A percentile compares a stretch with the other conserved stretches of the same genome.
Evolutionary conservation across 2,329 filamentous ascomycete species (phyloP).

Genomic region (Sphaerulina vaccinii): DNA sequence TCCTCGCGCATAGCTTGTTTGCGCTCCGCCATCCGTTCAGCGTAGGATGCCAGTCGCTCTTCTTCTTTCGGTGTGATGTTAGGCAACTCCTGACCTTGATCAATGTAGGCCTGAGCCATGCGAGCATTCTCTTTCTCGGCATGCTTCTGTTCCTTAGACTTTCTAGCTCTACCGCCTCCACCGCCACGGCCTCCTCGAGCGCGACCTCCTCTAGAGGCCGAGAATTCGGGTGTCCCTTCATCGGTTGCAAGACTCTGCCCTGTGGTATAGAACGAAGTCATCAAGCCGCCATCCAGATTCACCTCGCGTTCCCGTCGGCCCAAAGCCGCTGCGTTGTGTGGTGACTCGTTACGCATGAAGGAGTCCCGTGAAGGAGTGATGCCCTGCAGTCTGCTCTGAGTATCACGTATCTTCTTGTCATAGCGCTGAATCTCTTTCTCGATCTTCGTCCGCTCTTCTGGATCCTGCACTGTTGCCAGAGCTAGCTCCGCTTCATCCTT

Average conservation of each 20-base stretch:
- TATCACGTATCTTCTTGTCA: conserved; percentile 89
- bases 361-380: conserved; percentile 70
- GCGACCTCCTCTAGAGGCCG: conserved; percentile 43
- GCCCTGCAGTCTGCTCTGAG: conserved; percentile 81
- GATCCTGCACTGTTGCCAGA: conserved; percentile 75
- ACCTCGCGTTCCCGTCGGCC: conserved; percentile 51
- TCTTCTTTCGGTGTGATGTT: conserved; percentile 61
- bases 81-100: conserved; percentile 72
- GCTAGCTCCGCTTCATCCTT: conserved; percentile 75
- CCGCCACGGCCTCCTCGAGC: conserved; percentile 43
- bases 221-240: conserved; percentile 33
- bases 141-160: conserved; percentile 75
- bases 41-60: conserved; percentile 45
- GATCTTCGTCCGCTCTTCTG: conserved; percentile 76
- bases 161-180: conserved; percentile 68
- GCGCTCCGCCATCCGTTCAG: conserved; percentile 16
- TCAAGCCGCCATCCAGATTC: conserved; percentile 79
- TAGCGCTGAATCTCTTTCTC: conserved; percentile 84
- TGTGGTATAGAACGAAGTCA: conserved; percentile 70
- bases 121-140: conserved; percentile 75
- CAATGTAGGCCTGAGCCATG: conserved; percentile 79
- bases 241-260: conserved; percentile 23
- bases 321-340: conserved; percentile 39
- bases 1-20: conserved; percentile 38
- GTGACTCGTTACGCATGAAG: conserved; percentile 62